Base-by-base conservation (phyloP, 2,329 filamentous ascomycete species). In the Colletotrichum graminicola region DNA sequence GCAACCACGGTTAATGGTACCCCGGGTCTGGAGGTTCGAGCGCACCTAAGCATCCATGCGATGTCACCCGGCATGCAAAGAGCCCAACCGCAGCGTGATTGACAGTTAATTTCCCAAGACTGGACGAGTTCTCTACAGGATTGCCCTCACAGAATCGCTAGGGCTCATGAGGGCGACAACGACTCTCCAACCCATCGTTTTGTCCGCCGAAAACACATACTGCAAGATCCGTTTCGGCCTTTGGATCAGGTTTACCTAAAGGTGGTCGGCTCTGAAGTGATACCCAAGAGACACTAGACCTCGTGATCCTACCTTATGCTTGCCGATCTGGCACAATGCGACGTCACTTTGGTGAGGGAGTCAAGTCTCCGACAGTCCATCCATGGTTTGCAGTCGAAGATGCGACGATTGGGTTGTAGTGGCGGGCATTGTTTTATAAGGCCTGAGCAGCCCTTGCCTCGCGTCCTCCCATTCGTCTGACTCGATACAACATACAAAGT, bases 371-470 rank as follows among this genome's bases (percentile, higher is more conserved):
- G 36, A 55, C 10, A 70, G 59, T 26, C 43, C 29, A 69, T 69
- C 60, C 61, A 59, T 65, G 66, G 49, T 52, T 55, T 39, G 61
- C 26, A 57, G 56, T 29, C 60, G 57, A 70, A 47, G 49, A 61
- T 65, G 41, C 60, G 52, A 69, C 47, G 49, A 59, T 52, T 62
- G 61, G 49, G 61, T 72, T 54, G 52, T 62, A 57, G 54, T 62
- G 34, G 51, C 56, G 64, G 56, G 49, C 34, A 59, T 60, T 59
- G 45, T 57, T 71, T 45, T 45, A 60, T 49, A 60, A 47, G 62
- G 54, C 59, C 60, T 68, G 69, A 39, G 52, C 68, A 55, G 68
- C 59, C 65, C 52, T 60, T 55, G 59, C 36, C 62, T 63, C 52
- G 34, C 54, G 47, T 60, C 54, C 59, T 55, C 16, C 52, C 45